A percentile compares a stretch with the other conserved stretches of the same genome.
Evolutionary conservation across 371 early-diverging fungal genomes (phyloP).

Genomic region (Funneliformis caledonium): DNA sequence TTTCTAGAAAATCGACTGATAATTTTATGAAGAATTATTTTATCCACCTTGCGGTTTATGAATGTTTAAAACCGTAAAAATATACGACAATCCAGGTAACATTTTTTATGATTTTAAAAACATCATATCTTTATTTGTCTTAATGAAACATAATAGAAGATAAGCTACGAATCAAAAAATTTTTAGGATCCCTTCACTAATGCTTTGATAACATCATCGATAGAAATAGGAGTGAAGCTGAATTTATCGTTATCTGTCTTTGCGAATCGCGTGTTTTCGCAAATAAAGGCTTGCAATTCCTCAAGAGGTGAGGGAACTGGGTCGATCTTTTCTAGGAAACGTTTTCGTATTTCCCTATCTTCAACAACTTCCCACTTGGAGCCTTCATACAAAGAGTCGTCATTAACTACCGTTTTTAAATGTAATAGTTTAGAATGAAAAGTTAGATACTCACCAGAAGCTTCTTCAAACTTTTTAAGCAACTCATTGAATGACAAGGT

Average conservation of each 20-base stretch:
- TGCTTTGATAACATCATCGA: not conserved
- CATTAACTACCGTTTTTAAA: not conserved
- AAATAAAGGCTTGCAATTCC: not conserved
- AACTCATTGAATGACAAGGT: slow-evolving; percentile 21
- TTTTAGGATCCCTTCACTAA: not conserved
- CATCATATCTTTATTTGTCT: too few species aligned
- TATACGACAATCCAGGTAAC: too few species aligned
- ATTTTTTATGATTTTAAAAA: too few species aligned
- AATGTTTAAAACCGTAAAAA: too few species aligned
- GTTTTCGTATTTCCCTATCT: slow-evolving; percentile 14
- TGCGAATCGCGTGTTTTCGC: not conserved
- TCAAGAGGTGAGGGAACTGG: slow-evolving; percentile 9
- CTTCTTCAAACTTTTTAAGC: slow-evolving; percentile 30
- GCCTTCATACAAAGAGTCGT: not conserved
- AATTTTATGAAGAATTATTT: too few species aligned
- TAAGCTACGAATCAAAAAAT: too few species aligned
- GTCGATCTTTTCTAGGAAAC: slow-evolving; percentile 18
- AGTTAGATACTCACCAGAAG: slow-evolving; percentile 4
- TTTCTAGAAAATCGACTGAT: too few species aligned
- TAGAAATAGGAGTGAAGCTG: slow-evolving; percentile 25
- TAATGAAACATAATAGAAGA: too few species aligned
- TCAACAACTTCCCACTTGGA: slow-evolving; percentile 29
- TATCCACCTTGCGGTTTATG: too few species aligned
- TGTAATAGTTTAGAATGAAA: not conserved
- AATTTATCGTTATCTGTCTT: slow-evolving; percentile 28